phyloP scores from a whole-genome alignment of 345 rosid species.

The Conringia planisiliqua region DNA sequence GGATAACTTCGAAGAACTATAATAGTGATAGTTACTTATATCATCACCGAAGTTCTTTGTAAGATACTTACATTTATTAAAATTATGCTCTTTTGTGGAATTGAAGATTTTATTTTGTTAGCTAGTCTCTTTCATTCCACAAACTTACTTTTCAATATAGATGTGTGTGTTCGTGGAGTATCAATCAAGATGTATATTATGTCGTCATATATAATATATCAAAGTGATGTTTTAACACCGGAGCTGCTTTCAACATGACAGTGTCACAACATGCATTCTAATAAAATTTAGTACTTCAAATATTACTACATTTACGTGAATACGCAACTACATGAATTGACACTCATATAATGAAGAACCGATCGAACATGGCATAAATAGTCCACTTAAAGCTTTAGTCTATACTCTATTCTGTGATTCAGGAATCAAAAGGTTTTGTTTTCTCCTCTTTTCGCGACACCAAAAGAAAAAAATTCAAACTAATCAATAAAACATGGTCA shows the following conservation, averaged over 20 bases:
- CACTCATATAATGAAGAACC: neutral
- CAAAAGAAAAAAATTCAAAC: neutral
- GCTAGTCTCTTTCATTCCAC: conserved; percentile 3
- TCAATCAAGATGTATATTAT: neutral
- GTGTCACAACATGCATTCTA: neutral
- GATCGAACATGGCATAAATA: neutral
- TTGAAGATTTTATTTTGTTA: neutral
- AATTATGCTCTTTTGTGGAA: neutral
- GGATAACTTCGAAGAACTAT: no score
- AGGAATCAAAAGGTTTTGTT: neutral
- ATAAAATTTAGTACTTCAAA: neutral
- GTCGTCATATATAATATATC: neutral
- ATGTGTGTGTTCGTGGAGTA: neutral
- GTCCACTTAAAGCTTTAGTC: neutral
- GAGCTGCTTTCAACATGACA: neutral
- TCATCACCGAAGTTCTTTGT: neutral
- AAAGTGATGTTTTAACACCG: neutral
- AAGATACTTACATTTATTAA: no score
- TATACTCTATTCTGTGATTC: neutral
- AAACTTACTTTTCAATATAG: conserved; percentile 8
- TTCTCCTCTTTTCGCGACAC: neutral
- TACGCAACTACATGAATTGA: neutral
- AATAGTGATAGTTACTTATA: neutral
- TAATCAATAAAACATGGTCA: neutral
- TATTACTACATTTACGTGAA: neutral